Conservation (phyloP, 148 eudicot species). For the Amaranthus hypochondriacus region DNA sequence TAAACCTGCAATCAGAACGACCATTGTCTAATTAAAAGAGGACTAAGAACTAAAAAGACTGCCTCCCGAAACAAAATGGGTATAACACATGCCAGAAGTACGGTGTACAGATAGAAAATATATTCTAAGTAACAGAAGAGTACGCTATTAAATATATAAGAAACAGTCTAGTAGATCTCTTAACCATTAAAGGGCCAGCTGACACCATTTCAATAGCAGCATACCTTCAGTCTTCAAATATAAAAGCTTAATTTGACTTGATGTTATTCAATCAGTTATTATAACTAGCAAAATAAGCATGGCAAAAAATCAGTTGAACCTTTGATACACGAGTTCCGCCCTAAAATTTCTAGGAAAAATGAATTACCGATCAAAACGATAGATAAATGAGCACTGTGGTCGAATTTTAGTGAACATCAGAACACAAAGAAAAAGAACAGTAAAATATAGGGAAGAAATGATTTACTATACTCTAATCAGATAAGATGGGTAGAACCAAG, state of each 20-base stretch:
- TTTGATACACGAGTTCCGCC: not conserved
- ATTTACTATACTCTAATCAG: too few relatives aligned
- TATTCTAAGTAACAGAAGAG: not conserved
- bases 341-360: not conserved
- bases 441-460: too few relatives aligned
- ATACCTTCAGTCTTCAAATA: too few relatives aligned
- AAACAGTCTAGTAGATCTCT: not conserved
- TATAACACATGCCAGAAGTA: not conserved
- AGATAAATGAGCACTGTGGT: not conserved
- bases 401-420: not conserved
- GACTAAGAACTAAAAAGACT: not conserved
- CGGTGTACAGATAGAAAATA: not conserved
- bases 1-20: conserved; percentile 36
- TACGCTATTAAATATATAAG: too few relatives aligned
- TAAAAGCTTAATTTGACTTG: too few relatives aligned
- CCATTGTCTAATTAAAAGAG: not conserved
- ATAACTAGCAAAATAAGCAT: not conserved
- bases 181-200: not conserved
- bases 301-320: not conserved
- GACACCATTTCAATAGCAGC: not conserved
- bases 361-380: not conserved
- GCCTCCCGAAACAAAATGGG: not conserved
- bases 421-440: not conserved
- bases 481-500: too few relatives aligned
- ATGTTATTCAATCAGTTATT: not conserved